Base-by-base conservation (phyloP, 495 filamentous ascomycete species). In the Aspergillus avenaceus region DNA sequence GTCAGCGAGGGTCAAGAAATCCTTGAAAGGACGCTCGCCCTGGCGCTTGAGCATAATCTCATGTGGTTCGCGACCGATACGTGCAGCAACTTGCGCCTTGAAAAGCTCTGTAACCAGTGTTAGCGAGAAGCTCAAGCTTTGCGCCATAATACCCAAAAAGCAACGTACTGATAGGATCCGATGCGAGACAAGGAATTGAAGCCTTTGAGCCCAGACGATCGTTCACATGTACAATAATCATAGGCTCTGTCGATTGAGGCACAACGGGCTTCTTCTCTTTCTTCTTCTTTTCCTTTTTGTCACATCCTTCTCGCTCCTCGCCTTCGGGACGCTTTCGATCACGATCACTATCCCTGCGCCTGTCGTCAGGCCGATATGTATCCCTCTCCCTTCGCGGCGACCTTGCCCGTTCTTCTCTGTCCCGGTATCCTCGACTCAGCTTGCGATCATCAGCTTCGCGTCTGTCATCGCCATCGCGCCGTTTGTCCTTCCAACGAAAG, bases 191-290 rank as follows among this genome's bases (percentile, higher is more conserved):
- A 0, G 91, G 91, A 51, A 97, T 91, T 40, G 86, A 82, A 38
- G 90, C 88, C 61, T 95, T 95, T 9, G 91, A 95, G 16, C 91
- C 91, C 19, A 97, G 72, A 22, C 91, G 81, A 70, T 97, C 91
- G 62, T 97, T 96, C 55, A 97, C 86, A 58, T 90, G 80, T 13
- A 97, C 91, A 19, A 93, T 80, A 47, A 96, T 97, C 86, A 95
- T 91, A 26, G 85, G 84, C 62, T 92, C 88, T 3, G 74, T 62
- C 0, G 64, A 64, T 32, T 66, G 60, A 13, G 60, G 62, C 12
- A 45, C 51, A 32, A 57, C 61, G 3, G 62, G 37, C 38, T 71
- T 68, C 64, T 72, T 54, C 51, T 72, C 64, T 37, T 66, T 66
- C 42, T 64, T 58, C 28, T 65, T 60, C 27, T 68, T 59, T 13